These are phyloP conservation scores for Myxozyma lipomycoides DNA, from an alignment of 805 yeast genomes.

Conservation along the genomic window DNA sequence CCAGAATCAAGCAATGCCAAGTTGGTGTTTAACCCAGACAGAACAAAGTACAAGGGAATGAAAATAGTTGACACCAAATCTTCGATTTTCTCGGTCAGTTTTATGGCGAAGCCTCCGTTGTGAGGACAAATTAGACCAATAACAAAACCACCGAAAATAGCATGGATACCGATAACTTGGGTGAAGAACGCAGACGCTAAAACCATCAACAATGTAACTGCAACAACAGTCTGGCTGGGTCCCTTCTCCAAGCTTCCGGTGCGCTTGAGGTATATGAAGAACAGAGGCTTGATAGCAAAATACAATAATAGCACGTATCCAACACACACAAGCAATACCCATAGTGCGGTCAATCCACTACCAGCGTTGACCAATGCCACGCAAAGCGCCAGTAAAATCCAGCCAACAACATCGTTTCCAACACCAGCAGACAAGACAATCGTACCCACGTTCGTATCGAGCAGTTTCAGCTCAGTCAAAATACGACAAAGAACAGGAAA, in stretches of 20 bases:
- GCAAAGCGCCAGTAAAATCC: slow-evolving; percentile 73
- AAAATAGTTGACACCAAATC: slow-evolving; percentile 68
- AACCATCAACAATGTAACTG: slow-evolving; percentile 55
- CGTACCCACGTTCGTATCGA: slow-evolving; percentile 44
- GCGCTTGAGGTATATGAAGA: slow-evolving; percentile 45
- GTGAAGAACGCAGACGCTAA: slow-evolving; percentile 72
- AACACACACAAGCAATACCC: slow-evolving; percentile 54
- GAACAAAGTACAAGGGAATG: slow-evolving; percentile 74
- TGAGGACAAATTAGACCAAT: slow-evolving; percentile 73
- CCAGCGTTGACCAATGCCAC: slow-evolving; percentile 73
- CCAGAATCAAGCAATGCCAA: slow-evolving; percentile 61
- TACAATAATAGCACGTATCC: slow-evolving; percentile 66
- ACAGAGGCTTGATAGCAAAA: slow-evolving; percentile 52
- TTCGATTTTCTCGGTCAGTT: slow-evolving; percentile 69
- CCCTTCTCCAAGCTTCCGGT: slow-evolving; percentile 58
- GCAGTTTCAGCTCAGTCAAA: slow-evolving; percentile 63
- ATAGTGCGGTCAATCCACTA: slow-evolving; percentile 63
- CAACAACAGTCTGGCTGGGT: slow-evolving; percentile 54
- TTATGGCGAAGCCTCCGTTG: slow-evolving; percentile 67
- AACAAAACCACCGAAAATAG: slow-evolving; percentile 80
- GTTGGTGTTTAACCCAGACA: slow-evolving; percentile 71
- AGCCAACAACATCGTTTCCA: slow-evolving; percentile 72
- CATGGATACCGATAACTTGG: slow-evolving; percentile 80
- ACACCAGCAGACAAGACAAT: slow-evolving; percentile 80
- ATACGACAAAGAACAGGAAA: slow-evolving; percentile 81